phyloP scores from a whole-genome alignment of 1,139 yeast species.

The Magnusiomyces paraingens region DNA sequence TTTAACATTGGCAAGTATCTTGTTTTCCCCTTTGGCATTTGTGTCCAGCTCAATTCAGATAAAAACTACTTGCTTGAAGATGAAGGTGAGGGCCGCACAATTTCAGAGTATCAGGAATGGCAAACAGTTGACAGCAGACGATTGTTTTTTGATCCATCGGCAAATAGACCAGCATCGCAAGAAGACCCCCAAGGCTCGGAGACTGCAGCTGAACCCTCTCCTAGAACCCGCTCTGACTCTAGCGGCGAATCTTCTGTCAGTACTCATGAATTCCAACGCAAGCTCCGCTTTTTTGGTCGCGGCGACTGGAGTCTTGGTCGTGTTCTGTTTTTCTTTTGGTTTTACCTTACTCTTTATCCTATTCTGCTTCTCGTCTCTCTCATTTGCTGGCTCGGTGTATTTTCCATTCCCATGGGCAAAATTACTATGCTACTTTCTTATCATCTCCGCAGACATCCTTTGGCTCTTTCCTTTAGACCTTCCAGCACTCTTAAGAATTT shows the following conservation, averaged over 20 bases:
- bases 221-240: slow-evolving; percentile 14
- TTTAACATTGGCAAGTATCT: slow-evolving; percentile 63
- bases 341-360: slow-evolving; percentile 67
- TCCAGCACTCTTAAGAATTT: slow-evolving; percentile 40
- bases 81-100: slow-evolving; percentile 77
- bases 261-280: slow-evolving; percentile 18
- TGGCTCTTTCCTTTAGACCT: slow-evolving; percentile 66
- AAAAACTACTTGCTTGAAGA: slow-evolving; percentile 82
- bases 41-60: slow-evolving; percentile 71
- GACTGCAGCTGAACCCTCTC: slow-evolving; percentile 2
- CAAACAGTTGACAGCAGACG: slow-evolving; percentile 70
- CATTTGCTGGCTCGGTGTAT: slow-evolving; percentile 74
- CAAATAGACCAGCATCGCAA: slow-evolving; percentile 25
- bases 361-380: slow-evolving; percentile 49
- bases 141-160: slow-evolving; percentile 53
- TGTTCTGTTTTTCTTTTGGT: slow-evolving; percentile 65
- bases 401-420: slow-evolving; percentile 91
- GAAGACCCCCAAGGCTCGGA: background rate
- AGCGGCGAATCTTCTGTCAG: slow-evolving; percentile 9
- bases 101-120: slow-evolving; percentile 86
- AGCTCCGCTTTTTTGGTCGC: slow-evolving; percentile 72
- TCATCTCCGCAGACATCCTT: slow-evolving; percentile 85
- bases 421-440: slow-evolving; percentile 58
- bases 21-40: slow-evolving; percentile 82
- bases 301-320: slow-evolving; percentile 91